Evolutionary conservation across 441 rosid genomes (phyloP), one percentile per base, ranked within the genome.

Genomic region (Mallotus japonicus): DNA sequence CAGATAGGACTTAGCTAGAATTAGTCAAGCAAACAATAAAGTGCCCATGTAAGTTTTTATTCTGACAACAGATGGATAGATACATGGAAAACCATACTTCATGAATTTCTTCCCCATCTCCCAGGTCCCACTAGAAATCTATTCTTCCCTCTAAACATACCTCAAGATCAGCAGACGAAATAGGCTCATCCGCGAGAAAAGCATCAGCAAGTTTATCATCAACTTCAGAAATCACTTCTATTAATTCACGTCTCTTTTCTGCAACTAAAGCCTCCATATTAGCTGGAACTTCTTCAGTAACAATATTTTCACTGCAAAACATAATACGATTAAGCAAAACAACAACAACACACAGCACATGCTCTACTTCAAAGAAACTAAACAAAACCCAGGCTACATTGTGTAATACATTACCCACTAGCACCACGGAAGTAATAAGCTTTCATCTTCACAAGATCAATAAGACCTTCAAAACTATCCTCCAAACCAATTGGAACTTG

Each of bases 401-500:
- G 32, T 40, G 75, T 37, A 37, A 76, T 69, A 77, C 95, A 70
- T 28, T 73, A 93, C 98, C 99, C 99, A 86, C 61, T 95, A 34
- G 97, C 75, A 69, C 97, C 97, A 70, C 84, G 90, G 70, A 89
- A 95, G 83, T 85, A 76, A 76, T 80, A 79, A 53, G 97, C 90
- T 83, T 91, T 88, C 74, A 77, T 47, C 59, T 87, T 82, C 32
- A 95, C 89, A 76, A 95, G 92, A 79, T 95, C 99, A 70, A 93
- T 74, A 75, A 95, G 97, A 79, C 99, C 99, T 76, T 88, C 70
- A 64, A 91, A 95, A 58, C 90, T 77, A 24, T 93, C 99, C 76
- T 95, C 99, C 81, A 95, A 65, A 69, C 99, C 97, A 62, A 95
- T 89, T 9, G 99, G 99, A 75, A 85, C 92, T 86, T 95, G 99